Percentiles rank a stretch among this genome's conserved stretches.
Evolutionary conservation across 1,284 basidiomycete genomes (phyloP).

Genomic region (Sporisorium sorghi): DNA sequence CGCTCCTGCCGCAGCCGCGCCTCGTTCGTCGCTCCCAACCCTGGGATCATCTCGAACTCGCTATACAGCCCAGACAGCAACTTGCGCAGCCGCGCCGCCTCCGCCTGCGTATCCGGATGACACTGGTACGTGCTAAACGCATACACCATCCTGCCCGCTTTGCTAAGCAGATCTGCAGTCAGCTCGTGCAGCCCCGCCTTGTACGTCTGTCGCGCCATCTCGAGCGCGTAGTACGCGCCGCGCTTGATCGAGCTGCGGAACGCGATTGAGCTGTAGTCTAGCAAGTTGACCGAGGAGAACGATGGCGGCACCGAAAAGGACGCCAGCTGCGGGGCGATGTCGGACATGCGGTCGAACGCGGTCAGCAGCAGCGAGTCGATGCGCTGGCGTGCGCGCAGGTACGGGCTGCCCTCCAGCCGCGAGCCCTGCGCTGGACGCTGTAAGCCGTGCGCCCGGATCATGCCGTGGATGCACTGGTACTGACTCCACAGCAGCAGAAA

Average conservation of each 20-base stretch:
- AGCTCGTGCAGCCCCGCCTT: conserved; percentile 39
- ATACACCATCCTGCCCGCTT: conserved; percentile 35
- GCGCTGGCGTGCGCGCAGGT: conserved; percentile 33
- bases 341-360: conserved; percentile 34
- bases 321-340: conserved; percentile 36
- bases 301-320: conserved; percentile 30
- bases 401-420: conserved; percentile 21
- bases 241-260: conserved; percentile 39
- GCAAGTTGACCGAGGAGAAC: conserved; percentile 30
- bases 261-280: conserved; percentile 43
- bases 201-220: conserved; percentile 38
- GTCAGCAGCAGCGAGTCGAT: conserved; percentile 32
- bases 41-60: conserved; percentile 44
- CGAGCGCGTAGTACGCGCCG: conserved; percentile 35
- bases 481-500: conserved; percentile 34
- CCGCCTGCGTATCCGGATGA: conserved; percentile 38
- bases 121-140: conserved; percentile 43
- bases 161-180: conserved; percentile 36
- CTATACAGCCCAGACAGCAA: conserved; percentile 23
- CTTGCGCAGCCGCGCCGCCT: conserved; percentile 32
- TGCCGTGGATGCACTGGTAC: conserved; percentile 35
- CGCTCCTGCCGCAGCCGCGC: conserved; percentile 27
- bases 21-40: conserved; percentile 35
- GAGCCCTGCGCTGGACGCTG: conserved; percentile 24
- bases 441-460: conserved; percentile 34